Percentiles rank a stretch among this genome's conserved stretches.
Evolutionary conservation across 2,329 filamentous ascomycete genomes (phyloP).

Genomic region (Helotiales sp.): DNA sequence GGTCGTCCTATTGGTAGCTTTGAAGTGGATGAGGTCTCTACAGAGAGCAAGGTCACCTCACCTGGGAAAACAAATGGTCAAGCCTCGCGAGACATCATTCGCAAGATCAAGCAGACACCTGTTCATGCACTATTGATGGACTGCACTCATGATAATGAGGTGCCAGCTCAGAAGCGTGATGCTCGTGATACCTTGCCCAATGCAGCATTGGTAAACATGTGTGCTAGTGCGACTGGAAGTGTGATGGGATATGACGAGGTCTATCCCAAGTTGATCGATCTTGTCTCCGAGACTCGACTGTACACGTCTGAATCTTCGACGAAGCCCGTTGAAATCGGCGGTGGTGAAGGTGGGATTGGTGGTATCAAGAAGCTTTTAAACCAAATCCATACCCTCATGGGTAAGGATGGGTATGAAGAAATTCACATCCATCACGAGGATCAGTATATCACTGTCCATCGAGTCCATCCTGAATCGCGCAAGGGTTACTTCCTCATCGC

Average conservation of each 20-base stretch:
- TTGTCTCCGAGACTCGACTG: conserved; percentile 84
- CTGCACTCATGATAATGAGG: conserved; percentile 98
- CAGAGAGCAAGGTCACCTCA: conserved; percentile 53
- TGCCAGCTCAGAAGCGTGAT: conserved; percentile 92
- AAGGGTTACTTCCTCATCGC: conserved; percentile 96
- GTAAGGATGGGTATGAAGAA: conserved; percentile 90
- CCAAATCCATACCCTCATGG: conserved; percentile 94
- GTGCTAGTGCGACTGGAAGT: conserved; percentile 89
- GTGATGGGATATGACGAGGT: conserved; percentile 99
- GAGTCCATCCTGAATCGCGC: conserved; percentile 88
- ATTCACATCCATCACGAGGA: conserved; percentile 96
- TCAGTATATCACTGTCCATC: conserved; percentile 94
- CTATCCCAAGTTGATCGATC: conserved; percentile 89
- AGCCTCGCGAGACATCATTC: conserved; percentile 59
- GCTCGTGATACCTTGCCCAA: conserved; percentile 93
- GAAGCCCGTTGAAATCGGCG: conserved; percentile 65
- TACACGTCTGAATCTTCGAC: conserved; percentile 81
- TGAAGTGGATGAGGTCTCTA: conserved; percentile 84
- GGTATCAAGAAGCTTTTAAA: conserved; percentile 92
- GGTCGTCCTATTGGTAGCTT: conserved; percentile 96
- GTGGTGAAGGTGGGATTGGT: conserved; percentile 83
- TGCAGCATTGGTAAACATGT: conserved; percentile 94
- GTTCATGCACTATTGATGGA: conserved; percentile 98
- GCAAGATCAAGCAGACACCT: conserved; percentile 82
- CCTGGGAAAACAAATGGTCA: conserved; percentile 41